Conservation (phyloP, 2,329 filamentous ascomycete genomes). For the Cordyceps cateniannulata region DNA sequence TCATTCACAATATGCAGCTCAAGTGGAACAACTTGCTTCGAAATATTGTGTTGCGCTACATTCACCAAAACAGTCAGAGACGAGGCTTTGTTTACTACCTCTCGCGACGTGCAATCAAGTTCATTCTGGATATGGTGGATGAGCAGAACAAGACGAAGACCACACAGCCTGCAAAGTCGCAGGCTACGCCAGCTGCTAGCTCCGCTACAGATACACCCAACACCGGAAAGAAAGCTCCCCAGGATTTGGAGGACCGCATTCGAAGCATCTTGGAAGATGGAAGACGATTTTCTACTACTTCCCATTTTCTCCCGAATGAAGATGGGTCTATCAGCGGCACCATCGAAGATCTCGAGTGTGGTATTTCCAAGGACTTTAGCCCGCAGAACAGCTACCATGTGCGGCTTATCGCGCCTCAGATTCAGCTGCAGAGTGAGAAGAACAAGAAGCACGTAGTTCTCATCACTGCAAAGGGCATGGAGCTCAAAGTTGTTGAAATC, state of each 20-base stretch:
- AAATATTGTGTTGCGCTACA: constrained; percentile 95
- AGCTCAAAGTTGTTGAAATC: constrained; percentile 93
- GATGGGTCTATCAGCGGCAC: constrained; percentile 31
- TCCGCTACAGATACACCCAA: constrained; percentile 32
- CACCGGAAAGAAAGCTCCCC: constrained; percentile 51
- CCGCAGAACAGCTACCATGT: constrained; percentile 93
- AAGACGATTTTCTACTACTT: constrained; percentile 60
- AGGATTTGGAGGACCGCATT: constrained; percentile 76
- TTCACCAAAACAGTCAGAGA: constrained; percentile 92
- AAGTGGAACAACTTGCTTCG: constrained; percentile 97
- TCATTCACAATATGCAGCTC: constrained; percentile 93
- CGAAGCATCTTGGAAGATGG: constrained; percentile 79
- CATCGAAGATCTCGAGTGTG: constrained; percentile 60
- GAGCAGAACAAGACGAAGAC: constrained; percentile 74
- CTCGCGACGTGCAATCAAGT: constrained; percentile 91
- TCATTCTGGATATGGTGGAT: constrained; percentile 95
- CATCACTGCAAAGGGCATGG: constrained; percentile 96
- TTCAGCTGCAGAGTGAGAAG: constrained; percentile 97
- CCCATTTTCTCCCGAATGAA: constrained; percentile 26
- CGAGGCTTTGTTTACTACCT: constrained; percentile 97
- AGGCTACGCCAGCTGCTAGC: constrained; percentile 22
- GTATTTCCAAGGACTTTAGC: constrained; percentile 81
- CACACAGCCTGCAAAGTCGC: constrained; percentile 23
- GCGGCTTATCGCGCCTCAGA: constrained; percentile 91
- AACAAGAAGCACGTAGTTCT: constrained; percentile 94